phyloP scores from a whole-genome alignment of 2,329 filamentous ascomycete genomes.

The Pseudogymnoascus sp. region DNA sequence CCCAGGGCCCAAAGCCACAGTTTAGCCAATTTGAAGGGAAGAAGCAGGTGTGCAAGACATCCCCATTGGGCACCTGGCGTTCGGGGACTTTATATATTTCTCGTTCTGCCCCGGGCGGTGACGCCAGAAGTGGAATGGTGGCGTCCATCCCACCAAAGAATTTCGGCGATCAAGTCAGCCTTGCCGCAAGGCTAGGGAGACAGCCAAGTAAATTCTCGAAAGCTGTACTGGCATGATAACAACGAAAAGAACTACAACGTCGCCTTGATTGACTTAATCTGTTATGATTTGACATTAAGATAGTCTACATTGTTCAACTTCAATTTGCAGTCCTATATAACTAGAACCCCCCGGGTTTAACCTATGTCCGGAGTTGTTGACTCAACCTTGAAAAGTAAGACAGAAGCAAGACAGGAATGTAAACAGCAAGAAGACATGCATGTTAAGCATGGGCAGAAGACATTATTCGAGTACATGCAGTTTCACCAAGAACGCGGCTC shows the following conservation, averaged over 20 bases:
- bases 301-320: background rate
- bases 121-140: conserved; percentile 2
- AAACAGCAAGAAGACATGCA: background rate
- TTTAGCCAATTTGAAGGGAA: background rate
- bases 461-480: background rate
- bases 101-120: conserved; percentile 6
- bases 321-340: background rate
- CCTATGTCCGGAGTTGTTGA: too few relatives aligned
- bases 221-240: background rate
- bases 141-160: conserved; percentile 5
- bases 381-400: background rate
- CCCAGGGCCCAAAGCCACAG: background rate
- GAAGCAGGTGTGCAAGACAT: background rate
- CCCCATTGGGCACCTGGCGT: background rate
- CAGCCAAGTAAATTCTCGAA: too few relatives aligned
- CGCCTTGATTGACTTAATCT: background rate
- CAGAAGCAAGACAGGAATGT: background rate
- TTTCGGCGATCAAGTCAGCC: background rate
- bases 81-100: conserved; percentile 1
- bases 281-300: background rate
- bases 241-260: background rate
- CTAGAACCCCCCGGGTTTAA: background rate
- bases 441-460: background rate
- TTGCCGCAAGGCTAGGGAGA: background rate
- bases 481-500: background rate